Evolutionary conservation across 176 grass and related monocot genomes (phyloP).

Genomic region (Coix lacrymajobi): DNA sequence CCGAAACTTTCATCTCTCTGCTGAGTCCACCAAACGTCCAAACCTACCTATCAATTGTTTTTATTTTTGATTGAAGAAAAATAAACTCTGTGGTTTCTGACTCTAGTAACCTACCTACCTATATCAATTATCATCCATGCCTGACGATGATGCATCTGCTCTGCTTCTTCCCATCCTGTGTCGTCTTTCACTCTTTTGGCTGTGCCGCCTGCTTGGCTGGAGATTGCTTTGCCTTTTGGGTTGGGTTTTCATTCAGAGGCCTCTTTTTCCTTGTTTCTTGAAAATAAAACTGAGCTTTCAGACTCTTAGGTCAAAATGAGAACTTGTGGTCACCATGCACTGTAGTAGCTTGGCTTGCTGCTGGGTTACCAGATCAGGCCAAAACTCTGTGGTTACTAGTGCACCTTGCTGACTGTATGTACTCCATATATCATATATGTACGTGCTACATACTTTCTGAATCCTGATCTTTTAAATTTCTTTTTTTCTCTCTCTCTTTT

Average conservation of each 20-base stretch:
- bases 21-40: no score
- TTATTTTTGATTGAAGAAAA: no score
- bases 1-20: no score
- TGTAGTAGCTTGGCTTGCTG: not conserved
- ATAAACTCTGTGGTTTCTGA: no score
- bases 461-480: no score
- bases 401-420: not conserved
- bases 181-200: not conserved
- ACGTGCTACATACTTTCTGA: not conserved
- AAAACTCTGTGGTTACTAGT: not conserved
- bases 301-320: not conserved
- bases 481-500: not conserved
- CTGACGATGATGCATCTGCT: not conserved
- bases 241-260: no score
- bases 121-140: not conserved
- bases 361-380: not conserved
- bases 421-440: no score
- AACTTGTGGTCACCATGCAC: not conserved
- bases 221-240: slow-evolving; percentile 1
- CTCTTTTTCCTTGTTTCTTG: not conserved
- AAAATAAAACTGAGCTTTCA: not conserved
- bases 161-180: not conserved
- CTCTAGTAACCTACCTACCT: no score
- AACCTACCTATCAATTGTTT: no score
- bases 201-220: no score